phyloP scores from a whole-genome alignment of 202 grass and related monocot species.

The Eragrostis tef region DNA sequence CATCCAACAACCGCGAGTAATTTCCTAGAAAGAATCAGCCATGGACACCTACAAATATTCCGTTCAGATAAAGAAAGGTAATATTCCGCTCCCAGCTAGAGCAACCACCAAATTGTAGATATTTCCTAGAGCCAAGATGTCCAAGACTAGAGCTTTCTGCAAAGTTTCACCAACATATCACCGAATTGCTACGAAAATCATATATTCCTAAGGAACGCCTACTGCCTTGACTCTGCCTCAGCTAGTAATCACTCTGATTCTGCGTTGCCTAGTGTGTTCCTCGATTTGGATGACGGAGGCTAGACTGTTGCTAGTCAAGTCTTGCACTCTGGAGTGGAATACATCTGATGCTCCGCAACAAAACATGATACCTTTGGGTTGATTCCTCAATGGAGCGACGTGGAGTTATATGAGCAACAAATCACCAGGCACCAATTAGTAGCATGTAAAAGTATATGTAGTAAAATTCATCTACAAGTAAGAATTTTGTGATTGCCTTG shows the following conservation, averaged over 20 bases:
- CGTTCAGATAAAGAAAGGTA: neutral
- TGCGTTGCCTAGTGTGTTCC: neutral
- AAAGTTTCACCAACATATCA: neutral
- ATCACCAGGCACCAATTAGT: neutral
- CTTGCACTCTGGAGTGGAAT: neutral
- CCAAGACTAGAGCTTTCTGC: neutral
- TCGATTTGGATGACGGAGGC: neutral
- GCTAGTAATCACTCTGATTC: neutral
- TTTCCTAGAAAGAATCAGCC: neutral
- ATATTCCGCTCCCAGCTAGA: neutral
- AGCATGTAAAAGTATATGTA: neutral
- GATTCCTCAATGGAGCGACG: neutral
- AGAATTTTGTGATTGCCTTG: neutral
- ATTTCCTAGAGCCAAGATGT: neutral
- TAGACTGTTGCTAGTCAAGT: neutral
- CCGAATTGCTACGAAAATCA: neutral
- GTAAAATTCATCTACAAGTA: neutral
- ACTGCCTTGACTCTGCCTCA: neutral
- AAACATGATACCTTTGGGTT: neutral
- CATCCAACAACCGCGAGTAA: neutral
- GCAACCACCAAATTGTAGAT: neutral
- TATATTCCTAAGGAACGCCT: neutral
- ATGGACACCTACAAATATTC: neutral
- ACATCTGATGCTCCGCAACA: neutral
- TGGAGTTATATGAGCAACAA: neutral